Percentiles rank a stretch among this genome's conserved stretches.
These are phyloP conservation scores for Agaricales sp. DNA, from an alignment of 1,284 basidiomycete species.

Conservation along the genomic window DNA sequence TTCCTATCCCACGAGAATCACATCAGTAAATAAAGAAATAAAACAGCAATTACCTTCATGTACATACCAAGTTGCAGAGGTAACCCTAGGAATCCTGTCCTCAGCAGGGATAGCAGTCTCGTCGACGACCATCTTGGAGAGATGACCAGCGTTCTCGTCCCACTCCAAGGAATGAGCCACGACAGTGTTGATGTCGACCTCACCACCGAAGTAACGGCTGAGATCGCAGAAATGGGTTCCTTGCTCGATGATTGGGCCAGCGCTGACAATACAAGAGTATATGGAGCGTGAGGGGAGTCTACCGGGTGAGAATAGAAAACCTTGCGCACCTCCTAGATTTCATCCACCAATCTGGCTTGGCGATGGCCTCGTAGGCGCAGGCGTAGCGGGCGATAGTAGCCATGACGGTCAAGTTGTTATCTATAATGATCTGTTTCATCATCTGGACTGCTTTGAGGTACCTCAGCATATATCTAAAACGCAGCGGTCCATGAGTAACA, in stretches of 20 bases:
- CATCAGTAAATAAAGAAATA: not conserved
- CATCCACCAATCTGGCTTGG: slow-evolving; percentile 97
- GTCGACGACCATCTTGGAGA: slow-evolving; percentile 76
- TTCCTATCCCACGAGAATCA: slow-evolving; percentile 45
- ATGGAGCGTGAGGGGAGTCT: not conserved
- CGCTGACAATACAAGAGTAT: slow-evolving; percentile 28
- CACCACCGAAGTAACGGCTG: slow-evolving; percentile 96
- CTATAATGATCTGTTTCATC: slow-evolving; percentile 96
- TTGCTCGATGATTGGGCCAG: slow-evolving; percentile 93
- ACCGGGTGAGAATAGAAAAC: not conserved
- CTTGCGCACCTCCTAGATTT: slow-evolving; percentile 69
- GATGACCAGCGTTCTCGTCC: slow-evolving; percentile 82
- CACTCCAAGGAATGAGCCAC: slow-evolving; percentile 83
- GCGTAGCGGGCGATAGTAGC: slow-evolving; percentile 93
- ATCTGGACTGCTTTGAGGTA: slow-evolving; percentile 93
- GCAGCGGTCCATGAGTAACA: slow-evolving; percentile 6
- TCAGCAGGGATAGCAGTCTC: slow-evolving; percentile 70
- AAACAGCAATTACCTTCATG: no score
- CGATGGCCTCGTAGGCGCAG: slow-evolving; percentile 85
- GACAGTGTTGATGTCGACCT: slow-evolving; percentile 83
- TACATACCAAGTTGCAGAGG: slow-evolving; percentile 65
- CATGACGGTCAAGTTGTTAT: slow-evolving; percentile 96
- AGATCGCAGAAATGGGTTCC: slow-evolving; percentile 90
- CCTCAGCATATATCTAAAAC: slow-evolving; percentile 74
- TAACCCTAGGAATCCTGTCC: slow-evolving; percentile 75